Conservation (phyloP, 306 rosid genomes). For the Trifolium fragiferum region DNA sequence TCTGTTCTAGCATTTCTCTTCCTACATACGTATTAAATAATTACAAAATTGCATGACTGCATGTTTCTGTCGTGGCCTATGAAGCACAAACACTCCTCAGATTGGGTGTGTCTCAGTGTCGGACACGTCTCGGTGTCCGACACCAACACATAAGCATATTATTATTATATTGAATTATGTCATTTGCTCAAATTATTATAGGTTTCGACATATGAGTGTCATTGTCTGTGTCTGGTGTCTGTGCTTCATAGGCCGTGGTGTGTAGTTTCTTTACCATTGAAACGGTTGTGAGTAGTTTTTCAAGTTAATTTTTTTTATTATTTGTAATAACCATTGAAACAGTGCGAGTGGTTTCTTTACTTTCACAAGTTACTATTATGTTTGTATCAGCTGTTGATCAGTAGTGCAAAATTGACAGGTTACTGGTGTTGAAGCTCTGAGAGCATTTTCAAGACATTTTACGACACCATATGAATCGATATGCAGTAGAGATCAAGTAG, state of each 20-base stretch:
- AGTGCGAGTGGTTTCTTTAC: background rate
- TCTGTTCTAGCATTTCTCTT: background rate
- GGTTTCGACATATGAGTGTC: no score
- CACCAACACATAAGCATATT: no score
- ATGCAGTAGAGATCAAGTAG: conserved; percentile 53
- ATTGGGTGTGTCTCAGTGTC: no score
- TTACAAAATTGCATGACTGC: background rate
- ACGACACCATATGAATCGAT: conserved; percentile 62
- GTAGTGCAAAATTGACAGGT: conserved; percentile 60
- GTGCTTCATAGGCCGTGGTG: background rate
- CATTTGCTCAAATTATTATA: no score
- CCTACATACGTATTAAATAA: background rate
- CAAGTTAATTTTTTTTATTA: background rate
- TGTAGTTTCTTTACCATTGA: no score
- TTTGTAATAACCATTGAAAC: background rate
- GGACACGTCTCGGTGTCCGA: no score
- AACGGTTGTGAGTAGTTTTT: no score
- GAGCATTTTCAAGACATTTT: conserved; percentile 73
- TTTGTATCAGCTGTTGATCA: conserved; percentile 29
- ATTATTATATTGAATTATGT: no score
- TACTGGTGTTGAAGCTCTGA: conserved; percentile 85
- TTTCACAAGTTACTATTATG: background rate
- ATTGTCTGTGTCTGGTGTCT: no score
- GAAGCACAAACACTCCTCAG: no score
- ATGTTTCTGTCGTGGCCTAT: background rate